A percentile compares a stretch with the other conserved stretches of the same genome.
Conservation (phyloP, 1,284 basidiomycete species). For the Phaffia rhodozyma region DNA sequence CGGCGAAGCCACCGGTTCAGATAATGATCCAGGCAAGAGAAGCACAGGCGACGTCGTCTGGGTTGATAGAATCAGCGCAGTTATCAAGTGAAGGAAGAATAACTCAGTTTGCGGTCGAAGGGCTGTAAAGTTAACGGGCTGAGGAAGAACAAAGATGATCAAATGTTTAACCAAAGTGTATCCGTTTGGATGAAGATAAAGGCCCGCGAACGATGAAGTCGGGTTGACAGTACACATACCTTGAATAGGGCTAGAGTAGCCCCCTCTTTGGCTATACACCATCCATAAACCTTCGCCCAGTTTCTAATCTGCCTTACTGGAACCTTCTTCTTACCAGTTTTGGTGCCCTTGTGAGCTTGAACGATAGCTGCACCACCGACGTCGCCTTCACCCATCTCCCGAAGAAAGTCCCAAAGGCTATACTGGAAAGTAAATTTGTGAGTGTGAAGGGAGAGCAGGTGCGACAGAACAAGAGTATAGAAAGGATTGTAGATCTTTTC, state of each 20-base stretch:
- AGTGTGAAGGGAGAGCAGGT: constrained; percentile 36
- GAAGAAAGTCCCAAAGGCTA: constrained; percentile 91
- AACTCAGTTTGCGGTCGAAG: constrained; percentile 53
- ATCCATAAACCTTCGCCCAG: constrained; percentile 64
- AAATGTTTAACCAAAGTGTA: not conserved
- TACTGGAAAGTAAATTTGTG: constrained; percentile 91
- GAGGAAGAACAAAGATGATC: constrained; percentile 9
- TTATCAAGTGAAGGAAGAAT: constrained; percentile 39
- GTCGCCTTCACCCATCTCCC: constrained; percentile 70
- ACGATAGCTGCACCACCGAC: constrained; percentile 71
- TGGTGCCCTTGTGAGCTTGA: constrained; percentile 46
- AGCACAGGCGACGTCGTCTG: constrained; percentile 55
- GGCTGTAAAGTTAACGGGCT: constrained; percentile 74
- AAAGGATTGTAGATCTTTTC: constrained; percentile 91
- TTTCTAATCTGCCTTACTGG: constrained; percentile 50
- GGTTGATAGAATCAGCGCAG: constrained; percentile 54
- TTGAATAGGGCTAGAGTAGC: constrained; percentile 67
- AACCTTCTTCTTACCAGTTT: constrained; percentile 40
- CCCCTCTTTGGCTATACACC: constrained; percentile 67
- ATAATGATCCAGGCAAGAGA: constrained; percentile 33
- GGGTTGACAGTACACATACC: constrained; percentile 37
- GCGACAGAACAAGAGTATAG: constrained; percentile 75
- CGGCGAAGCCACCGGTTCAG: constrained; percentile 42
- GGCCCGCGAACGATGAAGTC: not conserved
- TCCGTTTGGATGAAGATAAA: not conserved